Base-by-base conservation (phyloP, 1,139 yeast genomes). In the Candida sp. region DNA sequence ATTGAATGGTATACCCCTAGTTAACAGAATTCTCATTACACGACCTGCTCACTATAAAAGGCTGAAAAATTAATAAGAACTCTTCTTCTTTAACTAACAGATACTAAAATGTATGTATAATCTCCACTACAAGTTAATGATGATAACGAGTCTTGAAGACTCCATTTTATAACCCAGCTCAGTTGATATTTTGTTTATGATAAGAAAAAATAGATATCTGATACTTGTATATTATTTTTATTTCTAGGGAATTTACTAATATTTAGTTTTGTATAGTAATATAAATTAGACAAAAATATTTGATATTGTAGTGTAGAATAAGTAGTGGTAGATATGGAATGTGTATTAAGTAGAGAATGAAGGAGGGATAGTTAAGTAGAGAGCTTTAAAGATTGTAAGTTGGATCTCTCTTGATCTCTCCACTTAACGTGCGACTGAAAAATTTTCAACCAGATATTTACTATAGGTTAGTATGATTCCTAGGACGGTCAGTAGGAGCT, bases 111-210 rank as follows among this genome's bases (percentile, higher is more conserved):
- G 29, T 11, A 11, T 25, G 35, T 42, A 38, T 42, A 21, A 30
- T 11, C 7, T 33, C 12, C 12, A 8, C 32, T 12, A 37, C 38
- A 35, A 43, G 37, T 37, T 37, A 37, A 29, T 68, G 75, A 69
- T 68, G 74, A 69, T 68, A 66, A 62, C 61, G 75, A 70, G 75
- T 67, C 75, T 57, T 50, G 53, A 60, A 53, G 73, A 65, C 74
- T 68, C 73, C 62, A 61, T 56, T 57, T 54, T 58, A 58, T 51
- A 73, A 73, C 78, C 77, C 77, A 73, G 77, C 77, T 73, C 78
- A 73, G 66, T 73, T 73, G 77, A 73, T 70, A 64, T 63, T 70
- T 68, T 70, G 76, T 70, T 68, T 69, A 55, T 73, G 77, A 72
- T 68, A 73, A 70, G 68, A 72, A 60, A 57, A 56, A 52, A 54